Base-by-base conservation (phyloP, 2,329 filamentous ascomycete species). In the Ploettnerulaceae sp. region DNA sequence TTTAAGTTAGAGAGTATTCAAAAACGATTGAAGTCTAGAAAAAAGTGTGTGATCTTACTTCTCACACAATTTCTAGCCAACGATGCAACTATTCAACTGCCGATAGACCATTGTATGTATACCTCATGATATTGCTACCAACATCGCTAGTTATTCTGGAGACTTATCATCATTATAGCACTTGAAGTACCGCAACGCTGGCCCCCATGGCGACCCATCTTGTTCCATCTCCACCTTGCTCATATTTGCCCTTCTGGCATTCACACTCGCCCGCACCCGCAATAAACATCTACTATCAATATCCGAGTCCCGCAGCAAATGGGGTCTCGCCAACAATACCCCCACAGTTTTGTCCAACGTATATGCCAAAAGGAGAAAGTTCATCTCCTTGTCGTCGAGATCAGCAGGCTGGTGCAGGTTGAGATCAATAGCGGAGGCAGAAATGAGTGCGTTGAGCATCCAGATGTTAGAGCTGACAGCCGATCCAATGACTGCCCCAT, bases 401-500 rank as follows among this genome's bases (percentile, higher is more conserved):
- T 42, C 20, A 15, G 12, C 8, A 17, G 14, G 18, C n/a, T 6
- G 5, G 15, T 42, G 28, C 6, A 42, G 39, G 12, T 34, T 34
- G 21, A 42, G 39, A 25, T 42, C 31, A 8, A 42, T 42, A 12
- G 31, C 21, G 4, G 39, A 24, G 14, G 39, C 28, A 15, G 28
- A 29, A 8, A n/a, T 42, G 18, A 42, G 20, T n/a, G 28, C 39
- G 33, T 42, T 42, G 7, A 42, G 20, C 31, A 42, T 42, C 39
- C 39, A 42, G 7, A 42, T 22, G 12, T 12, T 42, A 8, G 28
- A 21, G 7, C 12, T 18, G 2, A 5, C 7, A 18, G 14, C 14
- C 8, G 7, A 15, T 21, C 14, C 9, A 15, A 12, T 40, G 14
- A 11, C 15, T 28, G 11, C 37, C 11, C 15, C 8, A 4, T 11